These are phyloP conservation scores for Apiosordaria backusii DNA, from an alignment of 495 filamentous ascomycete genomes.

Conservation along the genomic window DNA sequence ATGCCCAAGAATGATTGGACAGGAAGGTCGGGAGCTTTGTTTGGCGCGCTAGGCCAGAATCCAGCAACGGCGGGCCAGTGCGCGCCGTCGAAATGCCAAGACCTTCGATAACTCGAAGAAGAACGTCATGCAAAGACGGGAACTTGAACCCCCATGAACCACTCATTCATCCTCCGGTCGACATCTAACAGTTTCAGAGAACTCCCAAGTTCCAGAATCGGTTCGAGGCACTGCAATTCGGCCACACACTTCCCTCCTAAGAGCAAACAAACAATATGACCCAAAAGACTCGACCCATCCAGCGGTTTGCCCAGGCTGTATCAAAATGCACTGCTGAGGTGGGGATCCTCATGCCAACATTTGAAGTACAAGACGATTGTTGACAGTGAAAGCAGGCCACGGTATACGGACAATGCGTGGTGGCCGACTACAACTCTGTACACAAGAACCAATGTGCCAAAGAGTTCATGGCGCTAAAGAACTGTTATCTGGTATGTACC, in stretches of 20 bases:
- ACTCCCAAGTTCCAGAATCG: background rate
- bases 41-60: conserved; percentile 1
- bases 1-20: background rate
- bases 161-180: background rate
- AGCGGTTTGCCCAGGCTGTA: conserved; percentile 79
- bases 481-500: conserved; percentile 76
- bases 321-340: conserved; percentile 84
- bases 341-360: conserved; percentile 16
- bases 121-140: background rate
- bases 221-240: background rate
- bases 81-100: background rate
- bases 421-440: conserved; percentile 85
- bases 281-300: conserved; percentile 63
- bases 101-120: background rate
- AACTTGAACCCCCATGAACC: background rate
- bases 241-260: background rate
- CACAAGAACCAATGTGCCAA: conserved; percentile 86
- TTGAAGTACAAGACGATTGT: background rate
- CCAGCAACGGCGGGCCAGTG: background rate
- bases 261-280: conserved; percentile 23
- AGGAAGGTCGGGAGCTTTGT: background rate
- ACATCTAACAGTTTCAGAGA: background rate
- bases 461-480: conserved; percentile 82
- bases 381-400: conserved; percentile 55
- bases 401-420: conserved; percentile 87